Conservation (phyloP, 305 asterid species). For the Salvia sclarea region DNA sequence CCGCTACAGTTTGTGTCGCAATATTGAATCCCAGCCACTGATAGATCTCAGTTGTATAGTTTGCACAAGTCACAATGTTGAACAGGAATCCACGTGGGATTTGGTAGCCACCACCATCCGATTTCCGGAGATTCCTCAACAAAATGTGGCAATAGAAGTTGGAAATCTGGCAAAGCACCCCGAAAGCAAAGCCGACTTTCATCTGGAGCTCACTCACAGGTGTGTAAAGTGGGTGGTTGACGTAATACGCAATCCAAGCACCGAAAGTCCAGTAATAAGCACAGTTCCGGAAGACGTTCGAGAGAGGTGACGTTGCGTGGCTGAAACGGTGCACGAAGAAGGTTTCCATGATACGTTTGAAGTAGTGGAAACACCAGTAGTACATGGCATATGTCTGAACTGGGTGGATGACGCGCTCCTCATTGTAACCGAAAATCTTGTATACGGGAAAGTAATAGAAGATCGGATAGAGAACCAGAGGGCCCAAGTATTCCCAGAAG, state of each 20-base stretch:
- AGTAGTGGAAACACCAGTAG: constrained; percentile 94
- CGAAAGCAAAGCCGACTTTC: constrained; percentile 83
- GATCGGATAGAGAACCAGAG: constrained; percentile 80
- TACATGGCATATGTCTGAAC: constrained; percentile 89
- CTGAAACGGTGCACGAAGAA: constrained; percentile 95
- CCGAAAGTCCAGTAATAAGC: constrained; percentile 97
- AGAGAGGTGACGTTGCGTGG: constrained; percentile 92
- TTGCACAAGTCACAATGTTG: constrained; percentile 91
- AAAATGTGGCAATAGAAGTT: constrained; percentile 87
- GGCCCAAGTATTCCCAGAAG: constrained; percentile 94
- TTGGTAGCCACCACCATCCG: constrained; percentile 78
- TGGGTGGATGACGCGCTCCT: constrained; percentile 65
- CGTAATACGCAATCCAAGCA: constrained; percentile 76
- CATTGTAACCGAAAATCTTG: constrained; percentile 70
- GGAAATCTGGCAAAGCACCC: constrained; percentile 77
- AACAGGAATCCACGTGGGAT: constrained; percentile 89
- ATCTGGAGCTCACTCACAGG: constrained; percentile 86
- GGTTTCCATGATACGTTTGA: constrained; percentile 91
- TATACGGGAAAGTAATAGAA: constrained; percentile 75
- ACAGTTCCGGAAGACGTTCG: constrained; percentile 92
- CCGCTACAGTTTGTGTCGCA: constrained; percentile 90
- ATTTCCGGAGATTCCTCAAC: constrained; percentile 78
- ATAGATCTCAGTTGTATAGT: constrained; percentile 92
- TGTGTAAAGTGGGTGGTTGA: constrained; percentile 86
- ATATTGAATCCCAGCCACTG: constrained; percentile 98